These are phyloP conservation scores for Piper betle DNA, from an alignment of 164 flowering plant species.

Conservation along the genomic window DNA sequence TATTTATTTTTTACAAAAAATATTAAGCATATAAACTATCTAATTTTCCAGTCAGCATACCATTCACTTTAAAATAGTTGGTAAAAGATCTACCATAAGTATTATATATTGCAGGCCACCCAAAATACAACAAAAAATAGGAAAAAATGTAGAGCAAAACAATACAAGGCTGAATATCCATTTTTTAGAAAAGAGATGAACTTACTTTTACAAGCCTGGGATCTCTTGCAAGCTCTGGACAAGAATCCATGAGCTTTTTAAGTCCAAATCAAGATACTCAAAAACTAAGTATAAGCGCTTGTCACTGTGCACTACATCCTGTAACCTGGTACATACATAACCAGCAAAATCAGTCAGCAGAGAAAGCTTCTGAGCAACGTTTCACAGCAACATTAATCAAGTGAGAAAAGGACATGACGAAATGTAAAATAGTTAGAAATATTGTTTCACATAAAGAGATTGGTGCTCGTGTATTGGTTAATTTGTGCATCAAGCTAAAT, in stretches of 20 bases:
- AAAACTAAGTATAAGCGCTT: slow-evolving; percentile 84
- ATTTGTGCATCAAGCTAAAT: no score
- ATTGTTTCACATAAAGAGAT: no score
- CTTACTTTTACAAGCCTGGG: slow-evolving; percentile 68
- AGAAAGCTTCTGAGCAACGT: neutral
- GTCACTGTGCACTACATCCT: slow-evolving; percentile 95
- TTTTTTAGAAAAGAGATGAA: slow-evolving; percentile 15
- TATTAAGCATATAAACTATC: no score
- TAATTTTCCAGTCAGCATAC: no score
- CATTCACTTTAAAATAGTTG: no score
- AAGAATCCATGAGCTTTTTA: slow-evolving; percentile 97
- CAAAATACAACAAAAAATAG: neutral
- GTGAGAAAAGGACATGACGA: neutral
- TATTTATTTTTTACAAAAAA: no score
- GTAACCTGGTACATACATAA: slow-evolving; percentile 40
- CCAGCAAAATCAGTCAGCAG: neutral
- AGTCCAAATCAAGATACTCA: slow-evolving; percentile 90
- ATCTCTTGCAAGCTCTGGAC: slow-evolving; percentile 75
- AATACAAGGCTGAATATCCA: neutral
- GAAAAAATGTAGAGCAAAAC: neutral
- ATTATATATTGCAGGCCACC: no score
- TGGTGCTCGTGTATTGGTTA: no score
- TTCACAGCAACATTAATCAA: neutral
- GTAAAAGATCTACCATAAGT: no score
- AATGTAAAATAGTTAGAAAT: neutral